Conservation (phyloP, 345 rosid species). For the Orychophragmus violaceus region DNA sequence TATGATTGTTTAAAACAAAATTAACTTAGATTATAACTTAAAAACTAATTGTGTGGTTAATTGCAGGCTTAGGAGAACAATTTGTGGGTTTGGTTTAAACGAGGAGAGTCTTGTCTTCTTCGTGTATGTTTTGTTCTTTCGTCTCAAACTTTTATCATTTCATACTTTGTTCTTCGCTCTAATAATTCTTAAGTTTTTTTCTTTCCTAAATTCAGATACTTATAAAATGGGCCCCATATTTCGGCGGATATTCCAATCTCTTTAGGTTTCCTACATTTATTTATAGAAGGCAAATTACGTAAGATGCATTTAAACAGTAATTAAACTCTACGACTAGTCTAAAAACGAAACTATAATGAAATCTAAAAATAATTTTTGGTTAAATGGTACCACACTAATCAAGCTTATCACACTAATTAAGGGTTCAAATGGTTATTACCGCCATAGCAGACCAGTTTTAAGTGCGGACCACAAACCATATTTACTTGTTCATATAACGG, state of each 20-base stretch:
- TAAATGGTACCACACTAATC: too few species aligned
- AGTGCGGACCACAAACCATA: too few species aligned
- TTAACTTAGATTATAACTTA: neutral
- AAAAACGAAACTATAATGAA: neutral
- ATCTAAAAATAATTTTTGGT: neutral
- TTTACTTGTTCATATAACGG: too few species aligned
- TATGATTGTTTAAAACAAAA: neutral
- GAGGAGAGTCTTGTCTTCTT: conserved; percentile 10
- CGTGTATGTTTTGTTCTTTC: conserved; percentile 10
- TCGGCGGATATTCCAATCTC: conserved; percentile 6
- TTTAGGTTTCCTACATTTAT: neutral
- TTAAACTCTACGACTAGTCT: too few species aligned
- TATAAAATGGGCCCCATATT: neutral
- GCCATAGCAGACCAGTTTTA: too few species aligned
- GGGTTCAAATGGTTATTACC: too few species aligned
- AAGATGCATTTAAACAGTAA: neutral
- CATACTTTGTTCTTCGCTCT: conserved; percentile 9
- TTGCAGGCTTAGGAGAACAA: conserved; percentile 30
- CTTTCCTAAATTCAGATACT: neutral
- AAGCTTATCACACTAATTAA: too few species aligned
- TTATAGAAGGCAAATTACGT: neutral
- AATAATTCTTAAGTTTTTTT: conserved; percentile 17
- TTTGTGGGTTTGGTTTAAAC: conserved; percentile 12
- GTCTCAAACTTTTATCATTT: conserved; percentile 15
- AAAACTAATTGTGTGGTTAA: neutral